Percentiles rank a stretch among this genome's conserved stretches.
phyloP scores from a whole-genome alignment of 176 grass and related monocot species.

The Panicum miliaceum region DNA sequence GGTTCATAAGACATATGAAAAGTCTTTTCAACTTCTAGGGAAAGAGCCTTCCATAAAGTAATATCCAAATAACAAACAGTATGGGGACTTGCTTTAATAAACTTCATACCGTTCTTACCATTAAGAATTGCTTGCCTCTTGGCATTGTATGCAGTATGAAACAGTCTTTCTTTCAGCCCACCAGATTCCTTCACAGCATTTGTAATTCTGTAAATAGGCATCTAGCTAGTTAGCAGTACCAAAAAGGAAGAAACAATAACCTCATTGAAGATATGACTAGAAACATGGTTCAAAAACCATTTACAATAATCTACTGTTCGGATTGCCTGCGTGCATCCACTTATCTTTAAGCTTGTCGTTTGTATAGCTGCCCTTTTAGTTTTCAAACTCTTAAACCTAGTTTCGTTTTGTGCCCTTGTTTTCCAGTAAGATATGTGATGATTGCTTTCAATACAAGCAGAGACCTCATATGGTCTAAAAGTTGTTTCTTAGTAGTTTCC shows the following conservation, averaged over 20 bases:
- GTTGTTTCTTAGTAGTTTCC: neutral
- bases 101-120: slow-evolving; percentile 45
- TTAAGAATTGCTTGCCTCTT: slow-evolving; percentile 71
- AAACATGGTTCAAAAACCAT: neutral
- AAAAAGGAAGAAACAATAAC: slow-evolving; percentile 13
- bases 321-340: too few species aligned
- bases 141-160: slow-evolving; percentile 63
- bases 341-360: too few species aligned
- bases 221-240: neutral
- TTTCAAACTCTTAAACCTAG: too few species aligned
- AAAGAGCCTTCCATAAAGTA: too few species aligned
- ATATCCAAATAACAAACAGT: too few species aligned
- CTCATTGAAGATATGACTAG: neutral
- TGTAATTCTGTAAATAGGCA: slow-evolving; percentile 64
- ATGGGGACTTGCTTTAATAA: slow-evolving; percentile 2
- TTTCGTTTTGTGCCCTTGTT: too few species aligned
- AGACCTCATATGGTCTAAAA: too few species aligned
- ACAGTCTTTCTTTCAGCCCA: slow-evolving; percentile 66
- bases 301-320: neutral
- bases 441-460: too few species aligned
- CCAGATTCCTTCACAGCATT: slow-evolving; percentile 92
- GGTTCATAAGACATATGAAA: too few species aligned
- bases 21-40: too few species aligned
- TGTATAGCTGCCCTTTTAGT: too few species aligned
- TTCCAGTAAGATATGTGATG: too few species aligned